Percentiles rank a stretch among this genome's conserved stretches.
Conservation (phyloP, 2,329 filamentous ascomycete species). For the Penicillium oxalicum region DNA sequence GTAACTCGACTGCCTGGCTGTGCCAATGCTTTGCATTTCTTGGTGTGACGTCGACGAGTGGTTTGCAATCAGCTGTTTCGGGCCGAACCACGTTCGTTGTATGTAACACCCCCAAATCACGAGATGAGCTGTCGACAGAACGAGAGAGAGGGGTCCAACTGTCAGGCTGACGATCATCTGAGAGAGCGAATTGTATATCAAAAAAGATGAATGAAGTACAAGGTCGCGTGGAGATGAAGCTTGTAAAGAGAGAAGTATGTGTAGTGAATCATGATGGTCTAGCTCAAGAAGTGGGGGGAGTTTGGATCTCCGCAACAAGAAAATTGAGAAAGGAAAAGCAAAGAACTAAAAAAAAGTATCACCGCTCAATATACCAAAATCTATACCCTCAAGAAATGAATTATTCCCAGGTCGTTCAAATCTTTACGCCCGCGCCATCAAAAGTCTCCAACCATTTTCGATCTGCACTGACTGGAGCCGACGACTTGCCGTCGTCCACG, state of each 20-base stretch:
- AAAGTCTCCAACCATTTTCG: conserved; percentile 34
- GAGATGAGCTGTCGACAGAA: too few species aligned
- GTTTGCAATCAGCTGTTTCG: conserved; percentile 5
- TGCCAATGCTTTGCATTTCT: conserved; percentile 12
- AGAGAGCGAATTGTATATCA: background rate
- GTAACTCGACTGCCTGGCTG: conserved; percentile 5
- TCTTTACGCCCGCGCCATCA: background rate
- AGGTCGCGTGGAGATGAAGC: too few species aligned
- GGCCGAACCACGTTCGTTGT: background rate
- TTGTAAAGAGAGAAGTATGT: too few species aligned
- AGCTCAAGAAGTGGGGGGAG: background rate
- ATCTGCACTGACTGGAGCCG: conserved; percentile 26
- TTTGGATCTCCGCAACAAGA: background rate
- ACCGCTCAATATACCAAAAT: background rate
- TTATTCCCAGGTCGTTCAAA: background rate
- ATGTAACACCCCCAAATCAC: background rate
- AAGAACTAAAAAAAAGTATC: background rate
- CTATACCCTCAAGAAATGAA: background rate
- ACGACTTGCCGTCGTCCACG: conserved; percentile 24
- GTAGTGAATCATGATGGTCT: background rate
- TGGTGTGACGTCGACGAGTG: conserved; percentile 16
- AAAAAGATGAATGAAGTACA: too few species aligned
- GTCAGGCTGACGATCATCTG: background rate
- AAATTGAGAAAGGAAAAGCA: too few species aligned
- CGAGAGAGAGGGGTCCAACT: background rate